Evolutionary conservation across 805 yeast species (phyloP), one percentile per base, ranked within the genome.

Genomic region (Isabelozyma rhagii): DNA sequence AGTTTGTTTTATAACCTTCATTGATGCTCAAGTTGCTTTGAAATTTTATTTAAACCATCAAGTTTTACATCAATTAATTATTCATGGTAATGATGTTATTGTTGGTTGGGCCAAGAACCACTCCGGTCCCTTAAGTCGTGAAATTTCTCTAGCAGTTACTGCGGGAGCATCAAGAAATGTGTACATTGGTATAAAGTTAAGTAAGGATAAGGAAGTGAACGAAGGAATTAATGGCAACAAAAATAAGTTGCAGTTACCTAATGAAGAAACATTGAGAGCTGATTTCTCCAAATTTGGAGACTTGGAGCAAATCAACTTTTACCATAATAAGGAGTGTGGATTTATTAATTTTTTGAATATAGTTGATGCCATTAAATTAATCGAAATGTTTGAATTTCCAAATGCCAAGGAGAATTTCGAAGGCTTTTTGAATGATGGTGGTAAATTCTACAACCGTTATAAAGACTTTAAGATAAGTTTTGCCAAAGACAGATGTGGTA

Each of bases 401-500:
- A 53, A 55, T 39, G 51, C 27, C 1, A 47, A 47, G 9, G 61
- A 62, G 17, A 68, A 78, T 39, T 75, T 74, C 47, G 65, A 60
- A 13, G 36, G 8, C 4, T 63, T 68, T 8, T 78, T 75, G 38
- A 66, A 69, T 4, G 67, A 67, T 31, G 57, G 58, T 10, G 67
- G 65, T 6, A 54, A 54, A 27, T 63, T 72, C 47, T 72, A 61
- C 51, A 66, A 74, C 31, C 76, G 75, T 55, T 87, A 87, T 58
- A 58, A 58, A 41, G 69, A 74, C 4, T 80, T 82, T 56, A 81
- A 82, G 51, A 81, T 87, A 43, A 79, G 81, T 45, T 87, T 78
- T 66, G 96, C 90, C 43, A 85, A 85, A 58, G 96, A 87, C 66
- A 75, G 96, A 61, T 87, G 96, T 70, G 96, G 87, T 3, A 86